Percentiles rank a stretch among this genome's conserved stretches.
phyloP scores from a whole-genome alignment of 164 flowering plant species.

The Echeveria elegans region DNA sequence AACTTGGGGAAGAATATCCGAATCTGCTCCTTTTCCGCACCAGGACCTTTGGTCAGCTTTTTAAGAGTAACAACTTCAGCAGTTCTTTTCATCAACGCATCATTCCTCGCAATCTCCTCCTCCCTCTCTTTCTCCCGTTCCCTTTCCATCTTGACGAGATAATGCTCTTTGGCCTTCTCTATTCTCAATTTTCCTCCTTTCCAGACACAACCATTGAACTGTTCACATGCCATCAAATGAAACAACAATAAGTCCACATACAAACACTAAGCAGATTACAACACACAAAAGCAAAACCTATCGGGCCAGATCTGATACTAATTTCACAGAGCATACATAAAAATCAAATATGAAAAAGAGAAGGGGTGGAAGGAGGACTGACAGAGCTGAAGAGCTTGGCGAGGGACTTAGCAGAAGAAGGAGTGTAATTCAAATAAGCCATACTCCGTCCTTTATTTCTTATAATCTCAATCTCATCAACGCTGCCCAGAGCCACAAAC shows the following conservation, averaged over 20 bases:
- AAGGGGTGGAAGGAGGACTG: not conserved
- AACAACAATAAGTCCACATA: not conserved
- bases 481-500: constrained; percentile 43
- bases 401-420: constrained; percentile 47
- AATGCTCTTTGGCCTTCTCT: constrained; percentile 88
- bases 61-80: constrained; percentile 15
- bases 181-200: constrained; percentile 76
- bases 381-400: constrained; percentile 75
- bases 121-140: constrained; percentile 63
- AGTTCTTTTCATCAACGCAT: not conserved
- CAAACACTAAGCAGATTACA: not conserved
- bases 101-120: not conserved
- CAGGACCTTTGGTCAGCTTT: constrained; percentile 17
- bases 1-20: constrained; percentile 61
- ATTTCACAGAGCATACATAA: not conserved
- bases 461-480: constrained; percentile 37
- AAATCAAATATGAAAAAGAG: not conserved
- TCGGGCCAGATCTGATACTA: not conserved
- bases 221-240: not conserved
- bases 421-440: constrained; percentile 63
- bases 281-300: not conserved
- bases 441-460: constrained; percentile 75
- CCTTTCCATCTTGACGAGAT: constrained; percentile 48
- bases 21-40: constrained; percentile 29
- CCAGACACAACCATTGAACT: constrained; percentile 94